Conservation (phyloP, 1,284 basidiomycete species). For the Ceratobasidium papillatum region DNA sequence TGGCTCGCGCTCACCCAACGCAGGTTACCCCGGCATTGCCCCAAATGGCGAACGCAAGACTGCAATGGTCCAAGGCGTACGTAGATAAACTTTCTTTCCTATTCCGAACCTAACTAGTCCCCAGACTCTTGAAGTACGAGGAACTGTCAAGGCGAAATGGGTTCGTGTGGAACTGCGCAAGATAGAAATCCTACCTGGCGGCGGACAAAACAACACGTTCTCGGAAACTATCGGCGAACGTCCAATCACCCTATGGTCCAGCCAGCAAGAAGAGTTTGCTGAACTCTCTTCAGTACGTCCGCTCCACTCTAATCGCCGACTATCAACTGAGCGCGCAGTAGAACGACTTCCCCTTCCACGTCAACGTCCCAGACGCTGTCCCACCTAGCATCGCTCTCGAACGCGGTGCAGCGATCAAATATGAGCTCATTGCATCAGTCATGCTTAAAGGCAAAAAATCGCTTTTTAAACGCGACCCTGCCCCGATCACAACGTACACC, state of each 20-base stretch:
- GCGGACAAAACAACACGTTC: conserved; percentile 71
- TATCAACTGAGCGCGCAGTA: conserved; percentile 46
- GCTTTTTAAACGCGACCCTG: conserved; percentile 43
- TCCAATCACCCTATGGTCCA: conserved; percentile 74
- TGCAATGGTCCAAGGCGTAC: conserved; percentile 80
- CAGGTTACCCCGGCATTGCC: conserved; percentile 84
- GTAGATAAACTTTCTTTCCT: conserved; percentile 50
- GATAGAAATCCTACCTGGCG: conserved; percentile 80
- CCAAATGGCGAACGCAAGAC: conserved; percentile 74
- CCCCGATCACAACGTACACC: conserved; percentile 47
- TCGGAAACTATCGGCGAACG: conserved; percentile 76
- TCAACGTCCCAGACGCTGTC: conserved; percentile 85
- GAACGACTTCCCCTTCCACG: conserved; percentile 82
- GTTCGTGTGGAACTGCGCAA: conserved; percentile 87
- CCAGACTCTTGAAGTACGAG: conserved; percentile 58
- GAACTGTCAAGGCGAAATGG: conserved; percentile 89
- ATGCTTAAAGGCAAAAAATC: conserved; percentile 85
- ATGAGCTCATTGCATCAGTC: conserved; percentile 84
- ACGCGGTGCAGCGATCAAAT: conserved; percentile 77
- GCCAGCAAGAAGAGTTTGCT: conserved; percentile 72
- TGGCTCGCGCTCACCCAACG: conserved; percentile 40
- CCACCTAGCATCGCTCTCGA: conserved; percentile 82
- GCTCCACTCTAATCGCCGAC: conserved; percentile 12
- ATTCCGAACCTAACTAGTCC: conserved; percentile 25
- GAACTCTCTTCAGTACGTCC: conserved; percentile 69